Conservation (phyloP, 768 basidiomycete genomes). For the Pisolithus orientalis region DNA sequence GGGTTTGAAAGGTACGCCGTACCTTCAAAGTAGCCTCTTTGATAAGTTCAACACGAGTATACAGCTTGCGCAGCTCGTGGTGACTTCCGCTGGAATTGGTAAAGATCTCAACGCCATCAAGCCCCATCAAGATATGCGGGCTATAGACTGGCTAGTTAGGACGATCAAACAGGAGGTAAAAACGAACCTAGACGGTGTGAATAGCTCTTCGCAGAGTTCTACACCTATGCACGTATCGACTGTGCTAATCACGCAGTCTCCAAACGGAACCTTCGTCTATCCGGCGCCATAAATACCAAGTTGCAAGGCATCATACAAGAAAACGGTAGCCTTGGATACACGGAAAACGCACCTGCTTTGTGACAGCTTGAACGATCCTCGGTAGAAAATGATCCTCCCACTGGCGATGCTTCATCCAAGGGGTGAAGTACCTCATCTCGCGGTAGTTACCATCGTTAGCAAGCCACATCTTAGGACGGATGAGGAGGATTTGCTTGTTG, state of each 20-base stretch:
- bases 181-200: constrained; percentile 85
- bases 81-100: constrained; percentile 98
- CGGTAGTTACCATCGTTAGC: constrained; percentile 99
- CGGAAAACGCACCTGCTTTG: constrained; percentile 62
- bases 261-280: constrained; percentile 87
- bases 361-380: constrained; percentile 80
- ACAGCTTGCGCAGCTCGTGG: constrained; percentile 95
- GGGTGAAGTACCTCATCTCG: constrained; percentile 83
- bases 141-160: constrained; percentile 34
- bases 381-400: constrained; percentile 92
- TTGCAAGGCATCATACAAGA: background rate
- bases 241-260: constrained; percentile 91
- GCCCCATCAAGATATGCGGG: constrained; percentile 95
- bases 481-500: constrained; percentile 82
- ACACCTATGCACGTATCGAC: constrained; percentile 94
- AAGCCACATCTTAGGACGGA: constrained; percentile 99
- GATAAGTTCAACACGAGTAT: constrained; percentile 87
- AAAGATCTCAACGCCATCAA: constrained; percentile 98
- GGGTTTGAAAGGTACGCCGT: background rate
- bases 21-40: constrained; percentile 96
- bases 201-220: constrained; percentile 95
- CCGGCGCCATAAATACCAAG: background rate
- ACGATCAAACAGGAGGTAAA: background rate
- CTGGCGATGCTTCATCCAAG: constrained; percentile 86
- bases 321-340: background rate